phyloP scores from a whole-genome alignment of 257 asterid species.

The Fraxinus quadrangulata region DNA sequence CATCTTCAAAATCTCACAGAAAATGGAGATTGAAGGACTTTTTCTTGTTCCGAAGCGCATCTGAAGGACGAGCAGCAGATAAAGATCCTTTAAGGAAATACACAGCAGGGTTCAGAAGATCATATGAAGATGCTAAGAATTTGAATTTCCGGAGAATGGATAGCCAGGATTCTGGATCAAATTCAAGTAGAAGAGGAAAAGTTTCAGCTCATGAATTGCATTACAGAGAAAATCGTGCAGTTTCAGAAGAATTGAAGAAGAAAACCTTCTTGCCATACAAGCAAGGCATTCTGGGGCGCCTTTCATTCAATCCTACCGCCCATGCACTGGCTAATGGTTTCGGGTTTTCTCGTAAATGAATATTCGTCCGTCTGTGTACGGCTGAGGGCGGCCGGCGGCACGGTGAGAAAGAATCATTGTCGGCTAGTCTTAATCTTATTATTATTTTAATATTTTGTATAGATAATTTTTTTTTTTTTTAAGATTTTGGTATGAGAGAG shows the following conservation, averaged over 20 bases:
- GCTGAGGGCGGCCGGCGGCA: background rate
- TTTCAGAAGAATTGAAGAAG: constrained; percentile 68
- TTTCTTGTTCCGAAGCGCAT: constrained; percentile 49
- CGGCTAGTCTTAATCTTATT: background rate
- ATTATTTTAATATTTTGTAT: background rate
- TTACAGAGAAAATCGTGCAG: constrained; percentile 70
- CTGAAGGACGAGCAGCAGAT: constrained; percentile 48
- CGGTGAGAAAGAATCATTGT: background rate
- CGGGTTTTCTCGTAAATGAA: constrained; percentile 44
- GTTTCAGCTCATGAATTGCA: constrained; percentile 78
- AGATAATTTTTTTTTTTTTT: background rate
- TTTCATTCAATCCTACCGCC: constrained; percentile 60
- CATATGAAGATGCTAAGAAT: background rate
- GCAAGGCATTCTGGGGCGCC: constrained; percentile 70
- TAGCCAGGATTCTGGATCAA: background rate
- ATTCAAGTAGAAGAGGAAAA: background rate
- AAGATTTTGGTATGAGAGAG: background rate
- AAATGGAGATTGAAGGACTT: constrained; percentile 47
- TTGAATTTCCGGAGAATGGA: background rate
- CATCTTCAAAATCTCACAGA: constrained; percentile 21
- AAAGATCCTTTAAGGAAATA: constrained; percentile 50
- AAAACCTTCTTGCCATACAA: constrained; percentile 78
- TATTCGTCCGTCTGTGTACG: background rate
- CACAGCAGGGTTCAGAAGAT: constrained; percentile 28
- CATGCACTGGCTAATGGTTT: constrained; percentile 71